Percentiles rank a stretch among this genome's conserved stretches.
Conservation (phyloP, 345 rosid species). For the Citrus trifoliata region DNA sequence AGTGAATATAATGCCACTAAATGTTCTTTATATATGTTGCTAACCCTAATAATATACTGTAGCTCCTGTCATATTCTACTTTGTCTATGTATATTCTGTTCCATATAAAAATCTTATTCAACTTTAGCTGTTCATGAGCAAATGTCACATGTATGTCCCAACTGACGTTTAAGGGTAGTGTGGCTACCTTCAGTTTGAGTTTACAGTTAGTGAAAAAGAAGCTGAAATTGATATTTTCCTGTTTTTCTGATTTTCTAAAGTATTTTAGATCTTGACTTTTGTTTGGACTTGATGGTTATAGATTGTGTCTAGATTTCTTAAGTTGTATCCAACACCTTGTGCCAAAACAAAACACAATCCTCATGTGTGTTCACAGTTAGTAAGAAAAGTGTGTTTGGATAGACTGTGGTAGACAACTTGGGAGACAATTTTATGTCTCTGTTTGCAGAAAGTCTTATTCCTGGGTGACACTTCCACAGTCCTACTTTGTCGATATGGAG, state of each 20-base stretch:
- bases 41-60: not conserved
- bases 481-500: not conserved
- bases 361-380: not conserved
- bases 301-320: not conserved
- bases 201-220: not conserved
- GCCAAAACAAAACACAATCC: not conserved
- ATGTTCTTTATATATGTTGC: not conserved
- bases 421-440: not conserved
- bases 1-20: conserved; percentile 23
- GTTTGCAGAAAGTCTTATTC: not conserved
- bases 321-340: not conserved
- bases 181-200: not conserved
- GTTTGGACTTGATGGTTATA: not conserved
- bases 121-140: not conserved
- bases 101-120: not conserved
- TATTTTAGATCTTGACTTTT: not conserved
- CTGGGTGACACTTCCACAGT: not conserved
- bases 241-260: not conserved
- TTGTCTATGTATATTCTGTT: not conserved
- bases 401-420: not conserved
- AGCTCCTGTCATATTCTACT: not conserved
- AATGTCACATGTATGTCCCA: not conserved
- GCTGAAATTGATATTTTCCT: not conserved
- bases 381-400: not conserved
- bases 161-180: not conserved